phyloP scores from a whole-genome alignment of 2,329 filamentous ascomycete species.

The Hymenoscyphus linearis region DNA sequence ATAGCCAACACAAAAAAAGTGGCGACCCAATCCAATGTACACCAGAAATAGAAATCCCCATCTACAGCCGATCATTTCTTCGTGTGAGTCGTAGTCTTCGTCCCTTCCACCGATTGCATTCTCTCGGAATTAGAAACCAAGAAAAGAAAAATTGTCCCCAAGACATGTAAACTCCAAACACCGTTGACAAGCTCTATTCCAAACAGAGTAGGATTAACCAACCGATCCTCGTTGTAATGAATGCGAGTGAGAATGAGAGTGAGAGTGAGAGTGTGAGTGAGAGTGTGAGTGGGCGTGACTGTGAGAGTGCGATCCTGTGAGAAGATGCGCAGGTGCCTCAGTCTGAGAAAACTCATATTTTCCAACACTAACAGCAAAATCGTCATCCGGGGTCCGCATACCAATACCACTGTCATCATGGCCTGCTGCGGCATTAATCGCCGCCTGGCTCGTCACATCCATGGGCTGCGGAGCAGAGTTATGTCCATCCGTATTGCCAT shows the following conservation, averaged over 20 bases:
- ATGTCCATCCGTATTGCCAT: conserved; percentile 17
- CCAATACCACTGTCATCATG: conserved; percentile 74
- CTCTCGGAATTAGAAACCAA: conserved; percentile 12
- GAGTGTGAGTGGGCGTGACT: neutral
- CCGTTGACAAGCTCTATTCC: neutral
- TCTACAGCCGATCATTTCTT: conserved; percentile 25
- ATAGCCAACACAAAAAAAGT: neutral
- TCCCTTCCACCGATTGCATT: conserved; percentile 17
- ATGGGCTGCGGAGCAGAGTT: conserved; percentile 27
- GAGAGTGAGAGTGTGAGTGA: neutral
- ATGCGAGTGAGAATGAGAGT: neutral
- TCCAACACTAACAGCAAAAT: conserved; percentile 54
- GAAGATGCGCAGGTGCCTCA: conserved; percentile 17
- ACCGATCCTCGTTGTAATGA: conserved; percentile 17
- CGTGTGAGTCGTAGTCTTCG: conserved; percentile 22
- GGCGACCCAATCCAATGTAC: conserved; percentile 17
- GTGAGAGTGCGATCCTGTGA: conserved; percentile 17
- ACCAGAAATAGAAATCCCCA: conserved; percentile 13
- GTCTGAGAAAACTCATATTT: conserved; percentile 45
- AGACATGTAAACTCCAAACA: conserved; percentile 7
- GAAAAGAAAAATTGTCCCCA: conserved; percentile 13
- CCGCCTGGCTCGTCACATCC: conserved; percentile 39
- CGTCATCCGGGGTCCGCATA: conserved; percentile 62
- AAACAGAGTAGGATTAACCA: conserved; percentile 9
- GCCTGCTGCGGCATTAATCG: conserved; percentile 41